Conservation (phyloP, 441 rosid genomes). For the Macaranga tanarius region DNA sequence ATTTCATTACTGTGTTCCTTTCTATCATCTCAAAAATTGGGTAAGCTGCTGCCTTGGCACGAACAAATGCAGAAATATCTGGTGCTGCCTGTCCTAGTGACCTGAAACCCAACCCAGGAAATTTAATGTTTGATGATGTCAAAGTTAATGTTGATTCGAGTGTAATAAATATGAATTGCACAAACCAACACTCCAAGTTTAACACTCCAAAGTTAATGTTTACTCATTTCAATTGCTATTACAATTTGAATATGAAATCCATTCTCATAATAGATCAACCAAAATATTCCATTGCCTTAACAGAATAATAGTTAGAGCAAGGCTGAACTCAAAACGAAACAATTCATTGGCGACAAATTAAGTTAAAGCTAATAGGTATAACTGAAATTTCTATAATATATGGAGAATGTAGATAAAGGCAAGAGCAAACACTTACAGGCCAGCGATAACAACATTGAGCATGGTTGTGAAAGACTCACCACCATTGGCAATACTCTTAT, state of each 20-base stretch:
- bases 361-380: neutral
- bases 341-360: neutral
- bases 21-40: conserved; percentile 92
- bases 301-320: too few relatives aligned
- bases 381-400: neutral
- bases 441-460: conserved; percentile 93
- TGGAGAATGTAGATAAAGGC: neutral
- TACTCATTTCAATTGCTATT: neutral
- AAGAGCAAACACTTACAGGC: conserved; percentile 58
- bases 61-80: conserved; percentile 66
- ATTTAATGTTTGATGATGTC: neutral
- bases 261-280: too few relatives aligned
- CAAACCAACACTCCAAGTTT: too few relatives aligned
- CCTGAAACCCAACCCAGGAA: conserved; percentile 37
- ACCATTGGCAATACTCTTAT: conserved; percentile 75
- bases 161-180: neutral
- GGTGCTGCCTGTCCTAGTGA: conserved; percentile 91
- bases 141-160: neutral
- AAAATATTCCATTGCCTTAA: too few relatives aligned
- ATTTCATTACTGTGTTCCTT: conserved; percentile 56
- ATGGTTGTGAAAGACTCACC: conserved; percentile 97
- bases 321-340: neutral
- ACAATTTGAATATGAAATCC: neutral
- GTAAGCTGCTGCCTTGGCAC: conserved; percentile 84
- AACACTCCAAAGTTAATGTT: neutral